Percentiles rank a stretch among this genome's conserved stretches.
phyloP scores from a whole-genome alignment of 306 rosid genomes.

The Canavalia ensiformis region DNA sequence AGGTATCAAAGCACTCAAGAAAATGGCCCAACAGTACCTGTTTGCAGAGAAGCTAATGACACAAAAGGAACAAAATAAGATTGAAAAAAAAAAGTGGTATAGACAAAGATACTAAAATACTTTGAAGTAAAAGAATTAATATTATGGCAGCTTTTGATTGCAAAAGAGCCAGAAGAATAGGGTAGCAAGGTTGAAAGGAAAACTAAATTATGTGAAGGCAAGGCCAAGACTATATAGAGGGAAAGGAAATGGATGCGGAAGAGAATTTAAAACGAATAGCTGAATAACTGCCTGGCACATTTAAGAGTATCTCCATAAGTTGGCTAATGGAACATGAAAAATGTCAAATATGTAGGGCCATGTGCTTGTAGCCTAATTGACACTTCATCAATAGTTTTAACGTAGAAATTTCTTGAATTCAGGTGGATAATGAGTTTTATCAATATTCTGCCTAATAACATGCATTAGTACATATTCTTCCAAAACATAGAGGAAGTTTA shows the following conservation, averaged over 20 bases:
- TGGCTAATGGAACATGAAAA: slow-evolving; percentile 57
- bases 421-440: not conserved
- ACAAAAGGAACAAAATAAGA: slow-evolving; percentile 52
- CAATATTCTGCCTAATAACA: slow-evolving; percentile 25
- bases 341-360: slow-evolving; percentile 70
- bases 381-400: slow-evolving; percentile 49
- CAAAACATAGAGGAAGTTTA: slow-evolving; percentile 19
- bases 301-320: slow-evolving; percentile 55
- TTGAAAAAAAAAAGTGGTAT: slow-evolving; percentile 42
- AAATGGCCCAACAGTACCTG: slow-evolving; percentile 29
- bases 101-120: slow-evolving; percentile 45
- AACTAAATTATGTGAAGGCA: slow-evolving; percentile 40
- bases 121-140: slow-evolving; percentile 19
- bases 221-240: slow-evolving; percentile 34
- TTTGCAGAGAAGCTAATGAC: slow-evolving; percentile 43
- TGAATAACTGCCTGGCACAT: slow-evolving; percentile 46
- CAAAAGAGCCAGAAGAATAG: slow-evolving; percentile 40
- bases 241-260: slow-evolving; percentile 39
- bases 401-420: not conserved
- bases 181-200: slow-evolving; percentile 46
- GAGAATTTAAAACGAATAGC: slow-evolving; percentile 47
- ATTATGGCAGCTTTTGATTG: slow-evolving; percentile 26
- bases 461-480: not conserved
- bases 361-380: slow-evolving; percentile 53
- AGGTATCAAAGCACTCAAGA: slow-evolving; percentile 23